phyloP scores from a whole-genome alignment of 257 asterid species.

The Ballota nigra region DNA sequence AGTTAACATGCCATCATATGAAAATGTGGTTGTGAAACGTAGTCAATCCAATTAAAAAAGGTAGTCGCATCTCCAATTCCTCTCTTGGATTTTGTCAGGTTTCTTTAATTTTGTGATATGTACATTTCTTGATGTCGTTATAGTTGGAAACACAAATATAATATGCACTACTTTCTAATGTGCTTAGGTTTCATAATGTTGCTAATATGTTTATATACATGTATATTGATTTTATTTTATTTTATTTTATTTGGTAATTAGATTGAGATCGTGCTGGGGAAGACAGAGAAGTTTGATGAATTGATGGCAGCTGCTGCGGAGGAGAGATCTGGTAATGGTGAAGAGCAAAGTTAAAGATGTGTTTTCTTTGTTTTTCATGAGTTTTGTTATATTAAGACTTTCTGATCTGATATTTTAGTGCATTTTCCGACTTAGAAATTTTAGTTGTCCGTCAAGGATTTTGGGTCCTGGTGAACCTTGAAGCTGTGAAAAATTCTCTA shows the following conservation, averaged over 20 bases:
- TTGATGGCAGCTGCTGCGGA: slow-evolving; percentile 57
- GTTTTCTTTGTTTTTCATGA: slow-evolving; percentile 7
- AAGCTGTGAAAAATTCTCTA: slow-evolving; percentile 19
- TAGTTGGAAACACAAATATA: not conserved
- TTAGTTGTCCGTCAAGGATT: slow-evolving; percentile 25
- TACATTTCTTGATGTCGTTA: not conserved
- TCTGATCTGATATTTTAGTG: slow-evolving; percentile 13
- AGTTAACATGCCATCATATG: not conserved
- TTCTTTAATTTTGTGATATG: not conserved
- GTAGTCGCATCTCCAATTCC: not conserved
- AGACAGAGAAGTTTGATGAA: slow-evolving; percentile 51
- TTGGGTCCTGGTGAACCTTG: slow-evolving; percentile 13
- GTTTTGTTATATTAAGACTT: slow-evolving; percentile 26
- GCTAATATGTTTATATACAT: not conserved
- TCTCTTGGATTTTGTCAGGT: not conserved
- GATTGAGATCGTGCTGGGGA: slow-evolving; percentile 54
- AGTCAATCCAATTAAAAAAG: not conserved
- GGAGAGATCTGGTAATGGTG: slow-evolving; percentile 34
- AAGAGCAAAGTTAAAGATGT: slow-evolving; percentile 39
- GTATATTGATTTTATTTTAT: slow-evolving; percentile 3
- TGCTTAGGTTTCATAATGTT: not conserved
- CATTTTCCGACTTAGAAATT: slow-evolving; percentile 20
- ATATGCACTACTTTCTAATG: not conserved
- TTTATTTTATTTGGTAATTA: slow-evolving; percentile 15
- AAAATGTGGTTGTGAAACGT: not conserved